Evolutionary conservation across 192 early-diverging fungal species (phyloP), one percentile per base, ranked within the genome.

Genomic region (Coemansia sp.): DNA sequence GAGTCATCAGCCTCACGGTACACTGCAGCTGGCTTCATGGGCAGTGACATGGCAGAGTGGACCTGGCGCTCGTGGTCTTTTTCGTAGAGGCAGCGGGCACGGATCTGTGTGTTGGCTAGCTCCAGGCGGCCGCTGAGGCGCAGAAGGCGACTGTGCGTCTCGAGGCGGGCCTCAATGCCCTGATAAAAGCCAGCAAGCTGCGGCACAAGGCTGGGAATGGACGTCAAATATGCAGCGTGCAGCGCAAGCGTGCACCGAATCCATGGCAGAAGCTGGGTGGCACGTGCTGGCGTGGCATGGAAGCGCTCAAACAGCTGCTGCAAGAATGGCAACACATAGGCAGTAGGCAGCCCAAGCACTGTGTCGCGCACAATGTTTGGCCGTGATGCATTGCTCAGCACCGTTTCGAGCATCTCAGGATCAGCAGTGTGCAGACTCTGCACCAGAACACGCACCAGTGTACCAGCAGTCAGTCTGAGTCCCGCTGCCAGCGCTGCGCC

Each of bases 281-380:
- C 78, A 2, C 73, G 59, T 2, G 40, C 42, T 2, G 78, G 73
- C 5, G 49, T 62, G 2, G 60, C 5, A 3, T 75, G 73, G 65
- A 81, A 69, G 34, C 78, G 65, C 37, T 62, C 55, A 59, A 81
- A 69, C 38, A 81, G 66, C 62, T 81, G 78, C 73, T 81, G 78
- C 44, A 81, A 9, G 17, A 81, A 64, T 1, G 73, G 62, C 17
- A 75, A 31, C 28, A 75, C 69, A 40, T 81, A 81, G 22, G 69
- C 65, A 0, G 65, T 48, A 12, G 78, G 78, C 53, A 75, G 59
- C 0, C 46, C 52, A 14, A 75, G 54, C 1, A 75, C 57, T 0
- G 78, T 81, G 69, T 75, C 78, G n/a, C 73, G 69, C 14, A 81
- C 73, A 1, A 81, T 53, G 10, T 57, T 65, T 15, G 72, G 14